Conservation (phyloP, 2,329 filamentous ascomycete species). For the Pyricularia grisea region DNA sequence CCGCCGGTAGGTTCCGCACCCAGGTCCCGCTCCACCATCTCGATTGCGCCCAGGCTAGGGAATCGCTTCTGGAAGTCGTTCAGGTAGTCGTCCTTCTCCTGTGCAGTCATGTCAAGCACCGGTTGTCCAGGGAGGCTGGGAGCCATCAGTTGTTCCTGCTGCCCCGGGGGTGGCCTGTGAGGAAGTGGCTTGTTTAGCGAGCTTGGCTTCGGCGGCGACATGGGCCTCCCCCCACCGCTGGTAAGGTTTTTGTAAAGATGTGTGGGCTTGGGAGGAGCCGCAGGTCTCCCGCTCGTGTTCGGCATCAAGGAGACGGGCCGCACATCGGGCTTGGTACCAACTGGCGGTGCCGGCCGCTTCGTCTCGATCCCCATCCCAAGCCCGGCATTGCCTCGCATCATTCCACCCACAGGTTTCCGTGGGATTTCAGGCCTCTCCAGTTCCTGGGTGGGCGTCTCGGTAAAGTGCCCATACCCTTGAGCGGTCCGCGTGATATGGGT, state of each 20-base stretch:
- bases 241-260: conserved; percentile 49
- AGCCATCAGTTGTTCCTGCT: conserved; percentile 25
- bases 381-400: conserved; percentile 8
- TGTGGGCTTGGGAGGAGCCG: conserved; percentile 51
- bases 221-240: conserved; percentile 20
- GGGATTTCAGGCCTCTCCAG: conserved; percentile 30
- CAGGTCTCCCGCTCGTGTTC: conserved; percentile 27
- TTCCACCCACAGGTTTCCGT: conserved; percentile 37
- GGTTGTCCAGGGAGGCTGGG: conserved; percentile 38
- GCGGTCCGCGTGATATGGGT: conserved; percentile 59
- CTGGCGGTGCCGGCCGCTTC: conserved; percentile 8
- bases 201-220: conserved; percentile 35
- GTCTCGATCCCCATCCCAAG: background rate
- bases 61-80: conserved; percentile 73
- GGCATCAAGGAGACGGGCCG: conserved; percentile 9
- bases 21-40: conserved; percentile 72
- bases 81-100: conserved; percentile 57
- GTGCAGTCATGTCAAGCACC: conserved; percentile 42
- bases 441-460: conserved; percentile 36
- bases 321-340: conserved; percentile 9
- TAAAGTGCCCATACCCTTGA: conserved; percentile 83
- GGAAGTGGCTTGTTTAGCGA: conserved; percentile 13
- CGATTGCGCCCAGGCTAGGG: conserved; percentile 74
- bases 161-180: conserved; percentile 9
- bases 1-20: conserved; percentile 23